Conservation (phyloP, 2,329 filamentous ascomycete species). For the Neonectria punicea region DNA sequence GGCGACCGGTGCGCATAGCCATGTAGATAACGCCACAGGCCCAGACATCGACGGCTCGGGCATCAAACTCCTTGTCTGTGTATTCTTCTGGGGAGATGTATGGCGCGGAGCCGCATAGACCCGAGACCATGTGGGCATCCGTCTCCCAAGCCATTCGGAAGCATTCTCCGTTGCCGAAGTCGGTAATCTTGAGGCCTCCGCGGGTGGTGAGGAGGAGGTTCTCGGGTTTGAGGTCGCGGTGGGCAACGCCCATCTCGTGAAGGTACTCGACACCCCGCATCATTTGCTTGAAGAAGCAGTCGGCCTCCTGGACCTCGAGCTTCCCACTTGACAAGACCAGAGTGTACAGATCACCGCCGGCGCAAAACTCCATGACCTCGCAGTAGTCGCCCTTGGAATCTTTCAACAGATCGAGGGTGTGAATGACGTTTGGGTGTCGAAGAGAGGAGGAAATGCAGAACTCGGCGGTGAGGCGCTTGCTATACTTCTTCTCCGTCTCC, state of each 20-base stretch:
- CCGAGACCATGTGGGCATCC: conserved; percentile 97
- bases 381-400: conserved; percentile 98
- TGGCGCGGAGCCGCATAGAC: conserved; percentile 93
- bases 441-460: conserved; percentile 99
- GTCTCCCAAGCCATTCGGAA: conserved; percentile 99
- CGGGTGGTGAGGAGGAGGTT: conserved; percentile 94
- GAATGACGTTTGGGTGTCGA: conserved; percentile 97
- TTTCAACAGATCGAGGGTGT: conserved; percentile 93
- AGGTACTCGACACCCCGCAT: conserved; percentile 99
- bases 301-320: conserved; percentile 90
- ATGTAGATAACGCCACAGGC: conserved; percentile 99
- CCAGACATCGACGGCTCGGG: conserved; percentile 97
- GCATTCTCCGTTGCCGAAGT: conserved; percentile 98
- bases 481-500: conserved; percentile 96
- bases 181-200: conserved; percentile 94
- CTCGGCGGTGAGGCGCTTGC: conserved; percentile 95
- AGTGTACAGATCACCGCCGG: conserved; percentile 94
- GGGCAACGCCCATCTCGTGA: conserved; percentile 98
- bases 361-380: conserved; percentile 99
- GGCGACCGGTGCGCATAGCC: conserved; percentile 97
- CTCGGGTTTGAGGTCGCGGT: conserved; percentile 96
- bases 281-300: conserved; percentile 99
- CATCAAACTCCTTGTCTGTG: conserved; percentile 93
- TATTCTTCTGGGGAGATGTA: conserved; percentile 99
- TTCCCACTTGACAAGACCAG: conserved; percentile 91